These are phyloP conservation scores for Irpex rosettiformis DNA, from an alignment of 1,284 basidiomycete species.

Conservation along the genomic window DNA sequence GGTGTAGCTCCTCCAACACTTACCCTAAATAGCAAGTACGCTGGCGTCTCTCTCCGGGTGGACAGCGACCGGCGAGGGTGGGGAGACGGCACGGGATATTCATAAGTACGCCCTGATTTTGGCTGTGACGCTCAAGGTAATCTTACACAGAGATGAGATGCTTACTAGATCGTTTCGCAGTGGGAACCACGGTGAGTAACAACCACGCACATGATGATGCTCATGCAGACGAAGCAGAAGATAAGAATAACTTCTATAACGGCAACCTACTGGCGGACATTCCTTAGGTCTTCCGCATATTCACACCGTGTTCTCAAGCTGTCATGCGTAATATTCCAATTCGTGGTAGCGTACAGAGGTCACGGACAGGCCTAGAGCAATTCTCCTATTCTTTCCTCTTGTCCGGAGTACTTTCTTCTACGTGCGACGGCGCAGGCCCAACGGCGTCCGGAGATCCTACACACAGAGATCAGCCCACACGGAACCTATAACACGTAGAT, in stretches of 20 bases:
- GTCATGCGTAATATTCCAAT: not conserved
- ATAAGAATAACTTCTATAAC: not conserved
- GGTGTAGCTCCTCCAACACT: no score
- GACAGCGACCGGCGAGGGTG: not conserved
- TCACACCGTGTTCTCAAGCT: not conserved
- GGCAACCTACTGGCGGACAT: not conserved
- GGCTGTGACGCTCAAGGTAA: no score
- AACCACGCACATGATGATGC: not conserved
- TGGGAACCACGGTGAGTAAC: not conserved
- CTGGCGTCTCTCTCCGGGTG: no score
- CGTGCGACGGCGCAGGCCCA: constrained; percentile 18
- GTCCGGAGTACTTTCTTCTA: constrained; percentile 14
- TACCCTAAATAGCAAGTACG: no score
- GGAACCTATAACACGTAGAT: not conserved
- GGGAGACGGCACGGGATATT: not conserved
- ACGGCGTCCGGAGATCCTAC: constrained; percentile 18
- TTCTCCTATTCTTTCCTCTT: constrained; percentile 14
- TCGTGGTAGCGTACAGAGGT: not conserved
- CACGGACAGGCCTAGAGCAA: not conserved
- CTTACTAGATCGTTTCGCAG: not conserved
- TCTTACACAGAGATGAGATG: not conserved
- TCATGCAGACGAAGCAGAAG: not conserved
- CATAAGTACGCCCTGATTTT: no score
- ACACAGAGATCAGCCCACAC: not conserved
- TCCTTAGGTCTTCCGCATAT: not conserved